A percentile compares a stretch with the other conserved stretches of the same genome.
Evolutionary conservation across 2,329 filamentous ascomycete genomes (phyloP).

Genomic region (Dothistroma septosporum): DNA sequence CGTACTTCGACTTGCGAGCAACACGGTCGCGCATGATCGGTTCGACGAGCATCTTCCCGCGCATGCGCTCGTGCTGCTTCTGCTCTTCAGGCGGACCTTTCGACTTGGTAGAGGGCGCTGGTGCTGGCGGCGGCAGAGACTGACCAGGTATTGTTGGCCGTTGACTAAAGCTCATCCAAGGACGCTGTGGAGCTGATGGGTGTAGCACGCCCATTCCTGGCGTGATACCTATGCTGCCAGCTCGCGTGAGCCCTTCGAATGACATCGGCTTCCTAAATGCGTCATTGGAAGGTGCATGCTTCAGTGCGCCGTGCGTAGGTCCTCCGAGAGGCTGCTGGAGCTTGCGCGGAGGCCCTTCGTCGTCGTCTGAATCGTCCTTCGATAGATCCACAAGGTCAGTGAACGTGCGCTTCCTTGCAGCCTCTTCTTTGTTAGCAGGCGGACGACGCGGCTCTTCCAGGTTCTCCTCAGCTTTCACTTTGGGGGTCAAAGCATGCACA

Average conservation of each 20-base stretch:
- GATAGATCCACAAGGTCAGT: conserved; percentile 54
- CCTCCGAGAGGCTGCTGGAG: conserved; percentile 29
- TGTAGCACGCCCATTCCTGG: not conserved
- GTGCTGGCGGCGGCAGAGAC: not conserved
- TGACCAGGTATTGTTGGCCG: not conserved
- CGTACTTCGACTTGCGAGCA: conserved; percentile 51
- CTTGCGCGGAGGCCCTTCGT: conserved; percentile 43
- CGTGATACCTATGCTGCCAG: not conserved
- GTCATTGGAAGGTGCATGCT: conserved; percentile 8
- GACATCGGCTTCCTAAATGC: conserved; percentile 17
- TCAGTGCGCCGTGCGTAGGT: conserved; percentile 5
- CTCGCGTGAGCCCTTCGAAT: conserved; percentile 15
- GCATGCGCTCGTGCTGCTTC: conserved; percentile 31
- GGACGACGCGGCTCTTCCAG: conserved; percentile 26
- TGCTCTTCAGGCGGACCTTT: conserved; percentile 29
- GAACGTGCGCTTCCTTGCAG: conserved; percentile 53
- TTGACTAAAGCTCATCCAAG: not conserved
- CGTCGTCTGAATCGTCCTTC: conserved; percentile 37
- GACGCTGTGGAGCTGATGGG: not conserved
- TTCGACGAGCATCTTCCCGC: conserved; percentile 39
- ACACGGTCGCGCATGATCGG: conserved; percentile 47
- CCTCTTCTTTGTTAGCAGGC: conserved; percentile 50
- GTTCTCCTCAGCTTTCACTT: conserved; percentile 24
- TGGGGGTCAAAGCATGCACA: conserved; percentile 8
- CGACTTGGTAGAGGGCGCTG: conserved; percentile 13